Percentiles rank a stretch among this genome's conserved stretches.
phyloP scores from a whole-genome alignment of 768 basidiomycete genomes.

The Lactarius trivialis region DNA sequence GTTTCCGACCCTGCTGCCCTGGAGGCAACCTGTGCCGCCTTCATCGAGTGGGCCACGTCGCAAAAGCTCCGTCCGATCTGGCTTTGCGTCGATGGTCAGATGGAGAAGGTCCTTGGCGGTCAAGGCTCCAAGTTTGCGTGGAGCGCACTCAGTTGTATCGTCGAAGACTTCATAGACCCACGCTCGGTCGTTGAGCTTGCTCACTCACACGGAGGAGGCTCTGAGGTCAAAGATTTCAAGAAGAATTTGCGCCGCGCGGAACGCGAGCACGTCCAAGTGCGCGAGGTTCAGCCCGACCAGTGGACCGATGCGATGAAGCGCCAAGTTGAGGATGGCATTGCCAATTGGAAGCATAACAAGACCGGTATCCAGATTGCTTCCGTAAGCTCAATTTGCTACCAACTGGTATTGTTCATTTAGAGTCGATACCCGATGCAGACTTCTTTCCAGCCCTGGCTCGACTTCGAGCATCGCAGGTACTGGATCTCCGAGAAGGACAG shows the following conservation, averaged over 20 bases:
- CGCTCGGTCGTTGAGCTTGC: conserved; percentile 41
- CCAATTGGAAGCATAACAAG: conserved; percentile 47
- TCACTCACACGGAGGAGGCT: conserved; percentile 22
- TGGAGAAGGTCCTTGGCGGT: conserved; percentile 46
- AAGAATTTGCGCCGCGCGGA: conserved; percentile 56
- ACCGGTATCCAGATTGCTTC: conserved; percentile 49
- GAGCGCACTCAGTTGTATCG: conserved; percentile 56
- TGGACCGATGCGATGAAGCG: conserved; percentile 41
- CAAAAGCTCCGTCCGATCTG: conserved; percentile 50
- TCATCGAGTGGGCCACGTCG: conserved; percentile 32
- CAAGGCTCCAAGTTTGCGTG: conserved; percentile 39
- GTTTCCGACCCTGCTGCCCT: conserved; percentile 30
- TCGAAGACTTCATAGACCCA: conserved; percentile 48
- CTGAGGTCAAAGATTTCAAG: conserved; percentile 49
- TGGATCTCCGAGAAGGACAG: conserved; percentile 42
- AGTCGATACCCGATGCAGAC: conserved; percentile 34
- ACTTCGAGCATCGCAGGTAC: conserved; percentile 49
- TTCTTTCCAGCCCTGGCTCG: conserved; percentile 48
- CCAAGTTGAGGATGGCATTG: conserved; percentile 46
- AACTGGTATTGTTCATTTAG: rapidly evolving
- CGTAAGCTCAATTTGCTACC: not conserved
- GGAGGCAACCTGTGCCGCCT: conserved; percentile 42
- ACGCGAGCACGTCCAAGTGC: conserved; percentile 45
- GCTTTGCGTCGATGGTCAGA: conserved; percentile 48
- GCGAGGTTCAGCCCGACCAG: conserved; percentile 35